These are phyloP conservation scores for Ceraceosorus bombacis DNA, from an alignment of 1,284 basidiomycete species.

Conservation along the genomic window DNA sequence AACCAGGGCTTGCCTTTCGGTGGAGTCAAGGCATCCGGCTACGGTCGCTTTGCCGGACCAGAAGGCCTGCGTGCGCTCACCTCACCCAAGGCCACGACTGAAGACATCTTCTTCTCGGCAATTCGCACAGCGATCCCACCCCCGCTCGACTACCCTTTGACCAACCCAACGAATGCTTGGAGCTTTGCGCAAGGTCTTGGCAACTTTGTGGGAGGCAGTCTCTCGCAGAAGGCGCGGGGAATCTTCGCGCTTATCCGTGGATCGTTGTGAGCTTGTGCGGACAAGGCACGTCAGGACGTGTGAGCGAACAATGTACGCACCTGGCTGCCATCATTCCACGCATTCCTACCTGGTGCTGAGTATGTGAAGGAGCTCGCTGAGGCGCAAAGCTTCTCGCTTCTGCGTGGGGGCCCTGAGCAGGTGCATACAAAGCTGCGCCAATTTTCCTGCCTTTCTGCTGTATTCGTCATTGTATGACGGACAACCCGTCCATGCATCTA, in stretches of 20 bases:
- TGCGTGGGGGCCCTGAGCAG: too few species aligned
- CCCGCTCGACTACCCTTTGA: constrained; percentile 45
- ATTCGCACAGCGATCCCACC: constrained; percentile 76
- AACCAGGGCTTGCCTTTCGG: constrained; percentile 93
- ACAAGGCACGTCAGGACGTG: too few species aligned
- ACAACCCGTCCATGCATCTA: too few species aligned
- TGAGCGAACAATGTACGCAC: too few species aligned
- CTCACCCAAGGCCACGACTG: constrained; percentile 74
- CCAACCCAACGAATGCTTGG: constrained; percentile 1
- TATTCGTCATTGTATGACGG: too few species aligned
- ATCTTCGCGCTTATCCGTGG: not conserved
- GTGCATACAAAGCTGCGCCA: too few species aligned
- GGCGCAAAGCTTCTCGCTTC: too few species aligned
- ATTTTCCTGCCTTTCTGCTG: too few species aligned
- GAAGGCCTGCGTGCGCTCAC: constrained; percentile 83
- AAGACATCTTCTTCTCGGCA: constrained; percentile 72
- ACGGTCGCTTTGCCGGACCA: constrained; percentile 56
- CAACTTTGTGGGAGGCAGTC: constrained; percentile 3
- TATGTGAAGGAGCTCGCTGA: too few species aligned
- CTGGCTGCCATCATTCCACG: too few species aligned
- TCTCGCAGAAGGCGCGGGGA: not conserved
- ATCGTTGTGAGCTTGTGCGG: not conserved
- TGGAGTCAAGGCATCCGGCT: constrained; percentile 62
- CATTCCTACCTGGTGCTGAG: too few species aligned
- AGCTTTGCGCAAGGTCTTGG: constrained; percentile 7